Conservation (phyloP, 2,329 filamentous ascomycete species). For the Monilinia laxa region DNA sequence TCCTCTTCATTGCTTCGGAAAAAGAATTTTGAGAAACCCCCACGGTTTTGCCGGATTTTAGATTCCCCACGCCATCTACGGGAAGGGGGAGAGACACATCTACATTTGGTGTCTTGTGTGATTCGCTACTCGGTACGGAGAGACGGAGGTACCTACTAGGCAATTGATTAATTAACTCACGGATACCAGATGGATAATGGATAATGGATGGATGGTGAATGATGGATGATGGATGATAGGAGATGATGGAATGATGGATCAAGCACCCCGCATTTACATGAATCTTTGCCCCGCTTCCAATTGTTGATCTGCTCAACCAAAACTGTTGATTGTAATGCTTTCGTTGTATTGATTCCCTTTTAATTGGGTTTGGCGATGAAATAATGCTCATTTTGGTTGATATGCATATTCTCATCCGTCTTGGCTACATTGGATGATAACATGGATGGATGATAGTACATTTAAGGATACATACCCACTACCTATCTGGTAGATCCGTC, state of each 20-base stretch:
- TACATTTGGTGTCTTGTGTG: conserved; percentile 4
- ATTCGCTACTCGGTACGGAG: background rate
- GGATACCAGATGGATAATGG: too few species aligned
- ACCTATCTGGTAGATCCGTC: too few species aligned
- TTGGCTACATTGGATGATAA: background rate
- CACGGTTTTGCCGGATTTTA: conserved; percentile 14
- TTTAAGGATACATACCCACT: too few species aligned
- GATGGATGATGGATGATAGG: too few species aligned
- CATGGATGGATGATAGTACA: too few species aligned
- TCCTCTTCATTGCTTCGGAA: background rate
- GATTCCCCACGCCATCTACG: background rate
- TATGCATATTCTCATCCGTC: conserved; percentile 7
- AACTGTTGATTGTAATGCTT: background rate
- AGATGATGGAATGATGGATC: too few species aligned
- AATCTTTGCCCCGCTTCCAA: conserved; percentile 9
- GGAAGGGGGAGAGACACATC: background rate
- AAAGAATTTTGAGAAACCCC: conserved; percentile 15
- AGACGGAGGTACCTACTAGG: too few species aligned
- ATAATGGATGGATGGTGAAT: too few species aligned
- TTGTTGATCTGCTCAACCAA: conserved; percentile 4
- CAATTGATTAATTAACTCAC: background rate
- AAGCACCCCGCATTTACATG: conserved; percentile 13
- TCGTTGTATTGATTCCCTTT: too few species aligned
- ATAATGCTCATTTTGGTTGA: background rate
- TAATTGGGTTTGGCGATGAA: too few species aligned